phyloP scores from a whole-genome alignment of 768 basidiomycete genomes.

The Hirschioporus abietinus region DNA sequence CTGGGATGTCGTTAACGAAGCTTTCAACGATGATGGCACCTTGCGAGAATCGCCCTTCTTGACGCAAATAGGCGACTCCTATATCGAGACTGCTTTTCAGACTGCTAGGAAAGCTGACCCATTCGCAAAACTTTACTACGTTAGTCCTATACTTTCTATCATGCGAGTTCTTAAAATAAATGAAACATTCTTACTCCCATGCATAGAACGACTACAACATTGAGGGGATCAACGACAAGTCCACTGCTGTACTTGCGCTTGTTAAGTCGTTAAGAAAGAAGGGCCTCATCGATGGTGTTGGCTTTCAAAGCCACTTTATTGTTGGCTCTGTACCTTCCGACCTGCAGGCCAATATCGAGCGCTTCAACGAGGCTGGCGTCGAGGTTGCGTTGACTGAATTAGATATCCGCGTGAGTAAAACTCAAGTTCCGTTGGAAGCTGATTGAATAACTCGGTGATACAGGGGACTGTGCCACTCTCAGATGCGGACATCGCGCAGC shows the following conservation, averaged over 20 bases:
- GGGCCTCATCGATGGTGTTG: not conserved
- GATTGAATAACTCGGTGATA: not conserved
- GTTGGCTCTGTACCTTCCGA: constrained; percentile 3
- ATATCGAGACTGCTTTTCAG: too few species aligned
- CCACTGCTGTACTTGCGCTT: constrained; percentile 4
- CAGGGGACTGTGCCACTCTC: not conserved
- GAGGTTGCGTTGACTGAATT: constrained; percentile 8
- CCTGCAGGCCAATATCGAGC: constrained; percentile 5
- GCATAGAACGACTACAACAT: constrained; percentile 7
- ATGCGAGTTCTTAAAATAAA: too few species aligned
- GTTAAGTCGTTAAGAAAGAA: not conserved
- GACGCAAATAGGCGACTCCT: too few species aligned
- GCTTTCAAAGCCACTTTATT: constrained; percentile 6
- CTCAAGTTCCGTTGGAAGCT: too few species aligned
- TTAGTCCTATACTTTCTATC: too few species aligned
- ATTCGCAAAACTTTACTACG: too few species aligned
- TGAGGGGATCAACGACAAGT: constrained; percentile 7
- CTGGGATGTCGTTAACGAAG: constrained; percentile 8
- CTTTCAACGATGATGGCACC: constrained; percentile 9
- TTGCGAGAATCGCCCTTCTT: not conserved
- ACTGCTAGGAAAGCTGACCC: too few species aligned
- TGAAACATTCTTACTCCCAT: not conserved
- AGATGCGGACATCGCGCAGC: constrained; percentile 2
- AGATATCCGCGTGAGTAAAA: not conserved
- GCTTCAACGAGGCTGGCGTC: constrained; percentile 4